phyloP scores from a whole-genome alignment of 164 flowering plant species.

The Aristolochia contorta region DNA sequence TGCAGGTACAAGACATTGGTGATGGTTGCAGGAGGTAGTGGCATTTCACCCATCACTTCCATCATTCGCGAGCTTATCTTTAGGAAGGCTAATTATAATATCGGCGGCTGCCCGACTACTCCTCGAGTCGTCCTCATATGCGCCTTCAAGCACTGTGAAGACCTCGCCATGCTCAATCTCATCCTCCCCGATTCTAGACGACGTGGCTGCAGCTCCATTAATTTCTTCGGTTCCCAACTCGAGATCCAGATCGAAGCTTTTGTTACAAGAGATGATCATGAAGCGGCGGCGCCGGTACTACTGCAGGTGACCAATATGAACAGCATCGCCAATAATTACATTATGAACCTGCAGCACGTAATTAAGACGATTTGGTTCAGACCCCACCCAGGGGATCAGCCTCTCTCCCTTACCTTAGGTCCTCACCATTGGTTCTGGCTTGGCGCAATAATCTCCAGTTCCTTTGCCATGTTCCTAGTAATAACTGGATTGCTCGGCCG shows the following conservation, averaged over 20 bases:
- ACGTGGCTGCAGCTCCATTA: no score
- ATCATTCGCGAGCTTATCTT: slow-evolving; percentile 53
- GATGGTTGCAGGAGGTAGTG: slow-evolving; percentile 84
- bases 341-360: slow-evolving; percentile 3
- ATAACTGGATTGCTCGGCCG: slow-evolving; percentile 37
- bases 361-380: slow-evolving; percentile 49
- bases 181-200: slow-evolving; percentile 34
- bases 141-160: slow-evolving; percentile 46
- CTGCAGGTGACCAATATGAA: slow-evolving; percentile 20
- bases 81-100: slow-evolving; percentile 11
- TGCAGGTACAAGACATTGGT: slow-evolving; percentile 68
- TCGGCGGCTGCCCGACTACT: slow-evolving; percentile 20
- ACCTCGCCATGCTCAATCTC: slow-evolving; percentile 64
- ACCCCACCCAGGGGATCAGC: slow-evolving; percentile 35
- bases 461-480: slow-evolving; percentile 53
- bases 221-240: no score
- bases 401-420: slow-evolving; percentile 53
- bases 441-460: slow-evolving; percentile 48
- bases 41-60: slow-evolving; percentile 73
- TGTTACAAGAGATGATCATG: slow-evolving; percentile 44
- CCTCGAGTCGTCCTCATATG: slow-evolving; percentile 43
- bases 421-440: slow-evolving; percentile 75
- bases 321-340: neutral
- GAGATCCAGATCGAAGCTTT: slow-evolving; percentile 45
- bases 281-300: no score